A percentile compares a stretch with the other conserved stretches of the same genome.
Evolutionary conservation across 192 early-diverging fungal genomes (phyloP).

Genomic region (Coemansia sp.): DNA sequence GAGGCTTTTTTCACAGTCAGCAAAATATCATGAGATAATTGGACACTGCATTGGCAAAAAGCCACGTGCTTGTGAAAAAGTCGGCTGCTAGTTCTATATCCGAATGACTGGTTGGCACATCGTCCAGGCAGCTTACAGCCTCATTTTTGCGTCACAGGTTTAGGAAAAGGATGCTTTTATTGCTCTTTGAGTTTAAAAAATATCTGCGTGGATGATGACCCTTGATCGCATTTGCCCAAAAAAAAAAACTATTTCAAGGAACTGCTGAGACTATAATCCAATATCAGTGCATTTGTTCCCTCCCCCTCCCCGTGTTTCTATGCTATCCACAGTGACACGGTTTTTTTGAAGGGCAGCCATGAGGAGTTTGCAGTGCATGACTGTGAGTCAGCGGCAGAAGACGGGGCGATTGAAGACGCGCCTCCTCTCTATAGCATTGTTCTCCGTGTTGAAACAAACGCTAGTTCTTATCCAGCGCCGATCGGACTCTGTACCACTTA

Average conservation of each 20-base stretch:
- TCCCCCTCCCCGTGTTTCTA: background rate
- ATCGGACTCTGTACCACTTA: too few species aligned
- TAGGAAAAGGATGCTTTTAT: too few species aligned
- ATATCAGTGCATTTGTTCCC: background rate
- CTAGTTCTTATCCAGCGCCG: too few species aligned
- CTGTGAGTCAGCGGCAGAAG: background rate
- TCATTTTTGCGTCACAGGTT: background rate
- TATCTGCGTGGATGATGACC: too few species aligned
- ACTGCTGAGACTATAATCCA: too few species aligned
- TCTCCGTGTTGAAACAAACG: too few species aligned
- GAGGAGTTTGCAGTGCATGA: conserved; percentile 1
- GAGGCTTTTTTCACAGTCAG: background rate
- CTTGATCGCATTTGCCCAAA: background rate
- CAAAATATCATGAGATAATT: background rate
- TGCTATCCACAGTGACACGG: conserved; percentile 3
- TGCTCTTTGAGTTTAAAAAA: too few species aligned
- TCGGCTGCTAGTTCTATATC: background rate
- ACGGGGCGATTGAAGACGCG: too few species aligned
- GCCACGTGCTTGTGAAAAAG: conserved; percentile 1
- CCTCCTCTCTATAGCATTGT: too few species aligned
- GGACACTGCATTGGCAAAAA: background rate
- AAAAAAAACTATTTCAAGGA: too few species aligned
- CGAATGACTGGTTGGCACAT: background rate
- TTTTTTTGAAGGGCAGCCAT: too few species aligned
- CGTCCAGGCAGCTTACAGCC: too few species aligned